Base-by-base conservation (phyloP, 176 grass and related monocot genomes). In the Hordeum vulgare region DNA sequence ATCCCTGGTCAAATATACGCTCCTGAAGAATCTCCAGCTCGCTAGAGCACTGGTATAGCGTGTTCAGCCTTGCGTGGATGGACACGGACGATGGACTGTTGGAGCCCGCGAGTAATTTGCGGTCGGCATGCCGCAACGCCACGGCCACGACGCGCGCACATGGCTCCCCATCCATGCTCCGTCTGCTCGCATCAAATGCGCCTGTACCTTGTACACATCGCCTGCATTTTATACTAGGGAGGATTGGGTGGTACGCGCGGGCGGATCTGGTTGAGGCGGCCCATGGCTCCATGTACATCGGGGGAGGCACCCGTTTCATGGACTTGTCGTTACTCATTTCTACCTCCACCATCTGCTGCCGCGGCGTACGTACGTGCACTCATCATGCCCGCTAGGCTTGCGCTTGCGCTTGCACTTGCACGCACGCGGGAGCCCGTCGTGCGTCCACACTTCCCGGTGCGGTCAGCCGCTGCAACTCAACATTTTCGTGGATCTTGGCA, bases 281-380 rank as follows among this genome's bases (percentile, higher is more conserved):
- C 84, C 83, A 49, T 61, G 37, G 71, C 71, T 79, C 75, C 75
- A 27, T 60, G 63, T 18, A 69, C 75, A 70, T 61, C 13, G 28
- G 84, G 29, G 28, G 7, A 20, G n/a, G 60, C 40, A 47, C 24
- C 70, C 15, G 29, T 34, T 1, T 66, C 14, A 66, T 66, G 31
- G 41, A 11, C 41, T 28, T 18, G 41, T 73, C 69, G 69, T 27
- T 71, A 40, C 39, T 34, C 7, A 10, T 40, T 33, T 9, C 14
- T 15, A 41, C 5, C 37, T 71, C 67, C 67, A 44, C 67, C 7
- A 71, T 14, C 67, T 1, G 67, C 17, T 31, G 34, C 75, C 40
- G 25, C 64, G 7, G 34, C 57, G 18, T 61, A 29, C 63, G 71
- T 15, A 12, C 23, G 33, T 45, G 25, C 77, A 58, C 71, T 26